Evolutionary conservation across 2,329 filamentous ascomycete species (phyloP), one percentile per base, ranked within the genome.

Genomic region (Botrytis paeoniae): DNA sequence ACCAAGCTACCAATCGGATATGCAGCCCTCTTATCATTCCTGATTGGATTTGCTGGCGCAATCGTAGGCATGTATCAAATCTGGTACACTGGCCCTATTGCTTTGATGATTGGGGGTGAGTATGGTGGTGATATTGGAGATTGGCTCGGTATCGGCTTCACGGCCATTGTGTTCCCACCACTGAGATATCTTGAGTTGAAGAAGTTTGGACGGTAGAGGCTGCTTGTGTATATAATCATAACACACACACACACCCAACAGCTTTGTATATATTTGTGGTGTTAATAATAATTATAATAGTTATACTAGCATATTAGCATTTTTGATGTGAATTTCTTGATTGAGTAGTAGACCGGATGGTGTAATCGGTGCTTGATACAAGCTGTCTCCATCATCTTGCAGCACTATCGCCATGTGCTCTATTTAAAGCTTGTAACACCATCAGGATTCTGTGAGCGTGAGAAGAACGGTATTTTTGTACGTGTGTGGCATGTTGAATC

Each of bases 51-150:
- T 57, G 83, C 85, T 1, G 91, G 91, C 18, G 89, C 91, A 78
- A 85, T 91, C 9, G 83, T 87, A 16, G 91, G 91, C 12, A 93
- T 93, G 89, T 86, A 86, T 51, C 90, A 93, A 81, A 80, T 83
- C 0, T 93, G 90, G 89, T 91, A 84, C 76, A 86, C 87, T 1
- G 91, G 91, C 0, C 90, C 90, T 0, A 88, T 93, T 74, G 90
- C 89, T 0, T 82, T 84, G 73, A 82, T 88, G 43, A 89, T 89
- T 71, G 69, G 69, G 25, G 86, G 89, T 0, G 75, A 76, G n/a
- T 74, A 75, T 71, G 84, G 85, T 22, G 85, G 85, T n/a, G 85
- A 87, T 78, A 80, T 87, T 66, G 86, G 85, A 16, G 87, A 87
- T 75, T 82, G 88, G 82, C 81, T 89, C 61, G 82, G 85, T 1